Base-by-base conservation (phyloP, 176 grass and related monocot genomes). In the Oryza punctata region DNA sequence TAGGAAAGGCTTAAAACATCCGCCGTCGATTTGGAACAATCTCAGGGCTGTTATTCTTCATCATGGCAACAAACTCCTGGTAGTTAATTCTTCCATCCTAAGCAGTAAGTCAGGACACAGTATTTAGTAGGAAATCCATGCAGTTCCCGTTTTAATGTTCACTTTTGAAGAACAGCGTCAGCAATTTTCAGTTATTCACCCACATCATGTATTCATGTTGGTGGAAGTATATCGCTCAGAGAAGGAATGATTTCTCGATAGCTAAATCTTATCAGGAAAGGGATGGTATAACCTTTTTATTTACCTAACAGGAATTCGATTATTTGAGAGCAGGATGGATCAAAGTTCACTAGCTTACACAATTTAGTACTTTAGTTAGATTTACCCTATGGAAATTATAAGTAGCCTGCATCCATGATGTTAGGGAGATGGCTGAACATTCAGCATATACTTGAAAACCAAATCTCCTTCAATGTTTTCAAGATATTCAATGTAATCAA, bases 71-170 rank as follows among this genome's bases (percentile, higher is more conserved):
- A 88, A 98, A 98, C 87, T 98, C 96, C 57, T 95, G 28, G n/a
- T 98, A 95, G 73, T 98, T 83, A 65, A 98, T 98, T 93, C 74
- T 98, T 80, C 93, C 96, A 87, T 98, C 96, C 96, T 98, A 81
- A 30, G 33, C 1, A 88, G 10, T 25, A 76, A 83, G 60, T 73
- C 8, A 66, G 6, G 30, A 84, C 25, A 80, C 5, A 12, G 60
- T 21, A 85, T 21, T 86, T 59, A 84, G 67, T 19, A 54, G 52
- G 45, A 1, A 4, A 88, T 41, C 3, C 18, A 63, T 61, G 21
- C 3, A 65, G 19, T 32, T 27, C 67, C 52, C 60, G 19, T 63
- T 80, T 67, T 1, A 67, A 66, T 38, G 71, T 66, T 82, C 37
- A 90, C 38, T 49, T 41, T 49, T 21, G 1, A 75, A 47, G 10